These are phyloP conservation scores for Fistulifera pelliculosa DNA, from an alignment of 108 stramenopile species.

Conservation along the genomic window DNA sequence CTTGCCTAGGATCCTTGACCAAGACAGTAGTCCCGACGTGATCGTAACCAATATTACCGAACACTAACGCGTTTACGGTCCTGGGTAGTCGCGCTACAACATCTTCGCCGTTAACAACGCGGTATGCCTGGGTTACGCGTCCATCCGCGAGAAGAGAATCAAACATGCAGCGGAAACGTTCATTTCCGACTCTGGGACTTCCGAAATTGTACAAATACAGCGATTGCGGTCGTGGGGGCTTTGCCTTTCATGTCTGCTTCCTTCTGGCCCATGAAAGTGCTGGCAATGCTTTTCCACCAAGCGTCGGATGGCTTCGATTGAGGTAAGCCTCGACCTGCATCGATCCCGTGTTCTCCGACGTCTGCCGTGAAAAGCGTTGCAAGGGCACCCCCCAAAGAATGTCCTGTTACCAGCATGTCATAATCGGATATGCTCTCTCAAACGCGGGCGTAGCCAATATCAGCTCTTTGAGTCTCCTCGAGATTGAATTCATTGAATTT, in stretches of 20 bases:
- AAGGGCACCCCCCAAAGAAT: conserved; percentile 72
- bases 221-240: conserved; percentile 63
- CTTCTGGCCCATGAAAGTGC: conserved; percentile 44
- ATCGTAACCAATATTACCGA: conserved; percentile 68
- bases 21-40: conserved; percentile 74
- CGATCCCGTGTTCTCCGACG: conserved; percentile 69
- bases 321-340: conserved; percentile 67
- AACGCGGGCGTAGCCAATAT: conserved; percentile 48
- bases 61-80: conserved; percentile 48
- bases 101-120: conserved; percentile 80
- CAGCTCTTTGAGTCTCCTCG: conserved; percentile 71
- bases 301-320: conserved; percentile 51
- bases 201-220: conserved; percentile 78
- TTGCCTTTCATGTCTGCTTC: conserved; percentile 2
- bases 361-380: conserved; percentile 72
- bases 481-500: conserved; percentile 63
- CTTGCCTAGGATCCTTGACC: conserved; percentile 29
- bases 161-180: conserved; percentile 49
- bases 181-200: conserved; percentile 75
- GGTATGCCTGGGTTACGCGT: conserved; percentile 53
- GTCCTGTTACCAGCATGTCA: conserved; percentile 74
- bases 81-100: conserved; percentile 78
- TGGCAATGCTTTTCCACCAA: conserved; percentile 74
- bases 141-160: conserved; percentile 45
- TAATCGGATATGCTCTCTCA: conserved; percentile 49